Evolutionary conservation across 2,329 filamentous ascomycete species (phyloP).

Genomic region (Fusarium palustre): DNA sequence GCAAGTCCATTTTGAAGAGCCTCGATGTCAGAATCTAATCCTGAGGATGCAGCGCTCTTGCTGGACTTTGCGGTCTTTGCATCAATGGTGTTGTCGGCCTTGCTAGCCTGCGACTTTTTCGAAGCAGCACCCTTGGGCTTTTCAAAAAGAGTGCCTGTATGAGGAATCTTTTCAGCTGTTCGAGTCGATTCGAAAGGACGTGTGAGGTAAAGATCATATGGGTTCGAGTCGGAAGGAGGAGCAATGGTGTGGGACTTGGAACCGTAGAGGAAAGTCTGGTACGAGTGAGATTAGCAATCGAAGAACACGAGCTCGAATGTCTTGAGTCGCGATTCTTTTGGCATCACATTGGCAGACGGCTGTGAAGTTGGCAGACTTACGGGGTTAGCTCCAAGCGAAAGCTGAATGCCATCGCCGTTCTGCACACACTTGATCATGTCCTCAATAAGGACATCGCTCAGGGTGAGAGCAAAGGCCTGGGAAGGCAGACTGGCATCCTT

Average conservation of each 20-base stretch:
- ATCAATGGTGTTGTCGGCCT: slow-evolving; percentile 49
- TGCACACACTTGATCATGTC: slow-evolving; percentile 71
- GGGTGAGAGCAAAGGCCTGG: slow-evolving; percentile 69
- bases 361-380: slow-evolving; percentile 59
- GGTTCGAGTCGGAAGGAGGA: slow-evolving; percentile 58
- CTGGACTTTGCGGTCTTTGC: slow-evolving; percentile 48
- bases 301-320: slow-evolving; percentile 3
- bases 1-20: slow-evolving; percentile 59
- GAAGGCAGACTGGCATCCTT: slow-evolving; percentile 60
- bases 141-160: slow-evolving; percentile 64
- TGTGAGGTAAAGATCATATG: slow-evolving; percentile 69
- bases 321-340: neutral
- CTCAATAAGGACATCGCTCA: slow-evolving; percentile 69
- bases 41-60: slow-evolving; percentile 55
- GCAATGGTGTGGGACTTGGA: slow-evolving; percentile 61
- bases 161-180: slow-evolving; percentile 61
- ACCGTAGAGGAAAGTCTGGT: slow-evolving; percentile 67
- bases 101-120: slow-evolving; percentile 45
- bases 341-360: neutral
- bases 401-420: slow-evolving; percentile 66
- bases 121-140: slow-evolving; percentile 50
- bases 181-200: slow-evolving; percentile 61
- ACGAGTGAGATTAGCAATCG: slow-evolving; percentile 31
- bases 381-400: slow-evolving; percentile 68
- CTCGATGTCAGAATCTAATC: slow-evolving; percentile 63